Evolutionary conservation across 1,284 basidiomycete genomes (phyloP).

Genomic region (Ganoderma multipileum): DNA sequence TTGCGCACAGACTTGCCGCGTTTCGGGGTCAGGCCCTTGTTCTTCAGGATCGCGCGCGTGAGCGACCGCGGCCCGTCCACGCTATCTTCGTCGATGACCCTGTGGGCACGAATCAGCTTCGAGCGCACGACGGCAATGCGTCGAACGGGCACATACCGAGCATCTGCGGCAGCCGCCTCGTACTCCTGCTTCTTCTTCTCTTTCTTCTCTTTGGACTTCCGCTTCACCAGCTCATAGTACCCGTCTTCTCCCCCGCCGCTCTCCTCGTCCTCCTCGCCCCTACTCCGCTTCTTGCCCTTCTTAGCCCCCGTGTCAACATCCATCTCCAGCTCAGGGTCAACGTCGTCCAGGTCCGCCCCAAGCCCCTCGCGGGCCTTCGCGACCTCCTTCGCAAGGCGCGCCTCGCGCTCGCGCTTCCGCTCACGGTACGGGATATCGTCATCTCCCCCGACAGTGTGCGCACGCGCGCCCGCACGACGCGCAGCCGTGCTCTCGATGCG

Average conservation of each 20-base stretch:
- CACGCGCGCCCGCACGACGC: slow-evolving; percentile 71
- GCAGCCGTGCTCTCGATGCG: slow-evolving; percentile 80
- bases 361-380: slow-evolving; percentile 44
- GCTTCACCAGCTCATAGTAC: slow-evolving; percentile 71
- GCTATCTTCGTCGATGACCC: slow-evolving; percentile 57
- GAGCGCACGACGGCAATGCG: not conserved
- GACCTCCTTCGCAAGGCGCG: not conserved
- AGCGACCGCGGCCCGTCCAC: slow-evolving; percentile 82
- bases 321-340: slow-evolving; percentile 53
- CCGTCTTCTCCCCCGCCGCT: slow-evolving; percentile 63
- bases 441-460: slow-evolving; percentile 75
- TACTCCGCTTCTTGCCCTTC: slow-evolving; percentile 51
- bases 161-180: slow-evolving; percentile 67
- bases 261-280: slow-evolving; percentile 38
- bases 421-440: slow-evolving; percentile 89
- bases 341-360: slow-evolving; percentile 73
- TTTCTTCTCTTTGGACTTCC: slow-evolving; percentile 74
- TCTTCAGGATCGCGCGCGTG: slow-evolving; percentile 89
- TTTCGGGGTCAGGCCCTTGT: slow-evolving; percentile 91
- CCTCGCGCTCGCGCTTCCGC: slow-evolving; percentile 43
- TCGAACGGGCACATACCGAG: slow-evolving; percentile 56
- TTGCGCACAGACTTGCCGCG: slow-evolving; percentile 90
- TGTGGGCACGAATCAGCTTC: slow-evolving; percentile 32
- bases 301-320: slow-evolving; percentile 40
- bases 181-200: slow-evolving; percentile 83